Conservation (phyloP, 257 asterid species). For the Gynochthodes officinalis region DNA sequence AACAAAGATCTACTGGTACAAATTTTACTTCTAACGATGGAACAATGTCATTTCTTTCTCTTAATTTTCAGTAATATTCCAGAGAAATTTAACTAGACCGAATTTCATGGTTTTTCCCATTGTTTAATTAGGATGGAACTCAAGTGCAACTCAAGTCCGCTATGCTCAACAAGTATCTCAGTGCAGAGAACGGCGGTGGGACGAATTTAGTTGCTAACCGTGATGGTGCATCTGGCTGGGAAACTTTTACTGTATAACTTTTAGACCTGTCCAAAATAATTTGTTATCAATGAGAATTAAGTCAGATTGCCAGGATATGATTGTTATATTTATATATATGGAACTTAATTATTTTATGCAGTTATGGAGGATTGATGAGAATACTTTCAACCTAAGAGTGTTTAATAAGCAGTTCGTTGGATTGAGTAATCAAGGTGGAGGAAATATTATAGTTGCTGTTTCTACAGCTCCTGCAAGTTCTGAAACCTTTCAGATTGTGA, state of each 20-base stretch:
- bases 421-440: slow-evolving; percentile 9
- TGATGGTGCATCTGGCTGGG: slow-evolving; percentile 41
- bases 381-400: slow-evolving; percentile 47
- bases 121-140: slow-evolving; percentile 50
- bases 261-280: too few relatives aligned
- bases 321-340: too few relatives aligned
- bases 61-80: not conserved
- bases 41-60: slow-evolving; percentile 11
- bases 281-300: too few relatives aligned
- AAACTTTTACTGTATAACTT: slow-evolving; percentile 48
- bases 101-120: too few relatives aligned
- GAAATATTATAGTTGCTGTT: slow-evolving; percentile 11
- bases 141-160: slow-evolving; percentile 54
- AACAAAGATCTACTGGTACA: slow-evolving; percentile 19
- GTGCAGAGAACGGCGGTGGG: slow-evolving; percentile 56
- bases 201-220: slow-evolving; percentile 48
- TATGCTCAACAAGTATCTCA: slow-evolving; percentile 42
- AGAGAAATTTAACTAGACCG: too few relatives aligned
- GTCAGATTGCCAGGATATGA: too few relatives aligned
- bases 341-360: slow-evolving; percentile 12
- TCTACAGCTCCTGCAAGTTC: slow-evolving; percentile 17
- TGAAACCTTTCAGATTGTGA: slow-evolving; percentile 28
- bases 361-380: slow-evolving; percentile 50
- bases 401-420: slow-evolving; percentile 42
- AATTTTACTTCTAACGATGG: too few relatives aligned